A percentile compares a stretch with the other conserved stretches of the same genome.
phyloP scores from a whole-genome alignment of 148 eudicot genomes.

The Limonium bicolor region DNA sequence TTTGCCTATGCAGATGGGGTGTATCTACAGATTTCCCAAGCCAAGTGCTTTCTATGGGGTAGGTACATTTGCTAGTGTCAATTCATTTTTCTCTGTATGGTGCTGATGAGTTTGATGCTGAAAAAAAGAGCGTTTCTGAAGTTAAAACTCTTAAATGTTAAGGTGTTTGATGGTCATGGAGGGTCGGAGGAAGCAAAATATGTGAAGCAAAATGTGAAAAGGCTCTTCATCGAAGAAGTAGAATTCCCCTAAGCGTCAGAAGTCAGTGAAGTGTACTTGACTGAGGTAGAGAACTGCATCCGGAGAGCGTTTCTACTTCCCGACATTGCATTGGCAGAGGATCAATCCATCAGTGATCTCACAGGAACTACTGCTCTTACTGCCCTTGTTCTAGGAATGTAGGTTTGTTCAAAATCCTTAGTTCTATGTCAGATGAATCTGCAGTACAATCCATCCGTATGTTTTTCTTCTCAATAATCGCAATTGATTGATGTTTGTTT shows the following conservation, averaged over 20 bases:
- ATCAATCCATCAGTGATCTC: slow-evolving; percentile 11
- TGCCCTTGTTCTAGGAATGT: slow-evolving; percentile 31
- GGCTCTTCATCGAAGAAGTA: slow-evolving; percentile 32
- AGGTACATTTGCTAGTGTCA: no score
- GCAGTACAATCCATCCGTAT: no score
- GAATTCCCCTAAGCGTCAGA: slow-evolving; percentile 20
- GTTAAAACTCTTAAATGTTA: no score
- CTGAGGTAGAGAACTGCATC: slow-evolving; percentile 15
- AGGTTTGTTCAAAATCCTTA: not conserved
- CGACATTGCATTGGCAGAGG: slow-evolving; percentile 39
- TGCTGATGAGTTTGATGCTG: no score
- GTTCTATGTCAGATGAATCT: no score
- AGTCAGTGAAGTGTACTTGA: not conserved
- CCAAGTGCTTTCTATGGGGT: slow-evolving; percentile 46
- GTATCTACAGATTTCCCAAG: slow-evolving; percentile 31
- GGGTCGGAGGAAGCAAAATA: slow-evolving; percentile 39
- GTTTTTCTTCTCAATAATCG: no score
- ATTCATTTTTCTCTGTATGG: not conserved
- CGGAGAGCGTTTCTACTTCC: slow-evolving; percentile 24
- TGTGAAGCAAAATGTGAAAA: slow-evolving; percentile 25
- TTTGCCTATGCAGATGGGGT: slow-evolving; percentile 36
- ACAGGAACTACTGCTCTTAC: slow-evolving; percentile 62
- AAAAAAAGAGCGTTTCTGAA: no score
- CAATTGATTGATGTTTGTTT: no score
- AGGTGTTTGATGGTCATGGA: slow-evolving; percentile 51